A percentile compares a stretch with the other conserved stretches of the same genome.
Conservation (phyloP, 805 yeast genomes). For the Grigorovia humatica region DNA sequence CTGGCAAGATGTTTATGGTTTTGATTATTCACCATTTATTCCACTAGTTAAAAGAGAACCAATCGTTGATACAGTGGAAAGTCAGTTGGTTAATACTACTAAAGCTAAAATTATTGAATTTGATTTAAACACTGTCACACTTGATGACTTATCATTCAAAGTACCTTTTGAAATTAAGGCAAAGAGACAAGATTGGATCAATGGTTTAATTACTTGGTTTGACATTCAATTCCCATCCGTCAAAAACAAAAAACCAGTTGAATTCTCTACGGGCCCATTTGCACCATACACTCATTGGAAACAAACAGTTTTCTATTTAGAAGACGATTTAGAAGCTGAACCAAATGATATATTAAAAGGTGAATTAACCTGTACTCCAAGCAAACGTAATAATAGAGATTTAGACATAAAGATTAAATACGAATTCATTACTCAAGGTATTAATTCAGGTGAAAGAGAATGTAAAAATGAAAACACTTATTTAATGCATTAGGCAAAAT, state of each 20-base stretch:
- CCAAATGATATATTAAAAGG: constrained; percentile 72
- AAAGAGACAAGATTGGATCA: constrained; percentile 68
- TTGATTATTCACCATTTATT: constrained; percentile 87
- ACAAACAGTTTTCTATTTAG: constrained; percentile 88
- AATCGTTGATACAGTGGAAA: constrained; percentile 87
- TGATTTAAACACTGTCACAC: constrained; percentile 80
- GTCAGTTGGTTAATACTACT: constrained; percentile 64
- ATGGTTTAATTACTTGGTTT: constrained; percentile 90
- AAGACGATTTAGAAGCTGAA: constrained; percentile 65
- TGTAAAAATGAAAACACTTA: constrained; percentile 52
- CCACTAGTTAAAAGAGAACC: constrained; percentile 87
- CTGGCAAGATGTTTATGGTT: constrained; percentile 97
- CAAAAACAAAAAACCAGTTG: constrained; percentile 45
- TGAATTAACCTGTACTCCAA: constrained; percentile 65
- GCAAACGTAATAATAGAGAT: constrained; percentile 72
- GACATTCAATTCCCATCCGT: constrained; percentile 75
- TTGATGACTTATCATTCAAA: constrained; percentile 72
- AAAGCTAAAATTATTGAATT: constrained; percentile 63
- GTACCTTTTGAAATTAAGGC: constrained; percentile 62
- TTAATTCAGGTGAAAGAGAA: constrained; percentile 43
- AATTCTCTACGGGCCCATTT: constrained; percentile 90
- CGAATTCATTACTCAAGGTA: constrained; percentile 33
- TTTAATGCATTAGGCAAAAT: constrained; percentile 48
- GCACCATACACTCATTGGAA: constrained; percentile 97
- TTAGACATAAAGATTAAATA: constrained; percentile 68